Base-by-base conservation (phyloP, 306 rosid species). In the Citrullus amarus region DNA sequence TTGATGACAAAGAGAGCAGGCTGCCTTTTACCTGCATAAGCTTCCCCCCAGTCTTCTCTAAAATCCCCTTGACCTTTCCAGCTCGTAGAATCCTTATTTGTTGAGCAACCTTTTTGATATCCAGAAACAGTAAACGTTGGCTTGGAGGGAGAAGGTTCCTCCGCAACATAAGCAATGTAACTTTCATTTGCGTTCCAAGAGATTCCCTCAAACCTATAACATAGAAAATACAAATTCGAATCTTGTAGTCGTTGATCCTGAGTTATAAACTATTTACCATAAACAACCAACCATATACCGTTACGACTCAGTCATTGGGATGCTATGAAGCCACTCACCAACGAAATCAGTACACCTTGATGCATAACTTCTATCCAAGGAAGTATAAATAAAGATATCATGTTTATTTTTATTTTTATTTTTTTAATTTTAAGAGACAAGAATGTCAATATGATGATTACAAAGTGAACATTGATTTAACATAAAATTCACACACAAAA, bases 41-140 rank as follows among this genome's bases (percentile, higher is more conserved):
- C 79, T 88, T 93, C 98, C 62, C 98, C 98, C 98, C 97, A 93
- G 9, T 85, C 92, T 73, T 93, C 96, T 85, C 86, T 86, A 89
- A 87, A 91, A 59, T 90, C 92, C 79, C 97, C 98, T 84, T 87
- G 92, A 68, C 91, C 93, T 80, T 91, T 91, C 98, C 97, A 91
- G 82, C 82, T 85, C 39, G 87, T 83, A 54, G 68, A 82, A 79
- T 88, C 90, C 82, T 88, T 85, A 56, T 87, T 88, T 0, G 79
- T 75, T 48, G 87, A 83, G 67, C 82, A 77, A 56, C 81, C 91
- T 77, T 88, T 90, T 85, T 84, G 87, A 77, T 83, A 88, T 56
- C 90, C 97, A 39, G 30, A 66, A 65, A 63, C 83, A 60, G 78
- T 81, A 82, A 93, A 93, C 79, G 85, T 60, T 38, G 96, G 98